phyloP scores from a whole-genome alignment of 2,329 filamentous ascomycete species.

The Claviceps sp. region DNA sequence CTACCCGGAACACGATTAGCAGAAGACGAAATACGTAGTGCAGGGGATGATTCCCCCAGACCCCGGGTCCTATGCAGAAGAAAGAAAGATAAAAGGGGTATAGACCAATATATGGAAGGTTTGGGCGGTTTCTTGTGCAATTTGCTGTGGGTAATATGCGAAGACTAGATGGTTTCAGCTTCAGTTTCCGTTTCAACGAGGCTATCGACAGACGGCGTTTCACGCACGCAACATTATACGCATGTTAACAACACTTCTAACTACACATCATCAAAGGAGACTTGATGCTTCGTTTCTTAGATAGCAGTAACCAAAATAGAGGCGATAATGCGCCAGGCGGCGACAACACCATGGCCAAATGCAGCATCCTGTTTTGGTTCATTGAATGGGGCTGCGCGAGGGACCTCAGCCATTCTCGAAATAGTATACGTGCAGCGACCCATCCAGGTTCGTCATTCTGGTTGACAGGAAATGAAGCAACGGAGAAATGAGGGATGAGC shows the following conservation, averaged over 20 bases:
- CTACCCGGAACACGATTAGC: background rate
- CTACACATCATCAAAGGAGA: slow-evolving; percentile 1
- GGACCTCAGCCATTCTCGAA: background rate
- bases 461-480: background rate
- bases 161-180: background rate
- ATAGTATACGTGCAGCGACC: background rate
- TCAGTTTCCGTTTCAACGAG: background rate
- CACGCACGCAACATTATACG: background rate
- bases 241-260: background rate
- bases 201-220: background rate
- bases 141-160: slow-evolving; percentile 2
- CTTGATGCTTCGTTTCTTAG: slow-evolving; percentile 3
- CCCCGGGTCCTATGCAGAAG: background rate
- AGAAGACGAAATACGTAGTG: no score
- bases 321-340: slow-evolving; percentile 1
- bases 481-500: background rate
- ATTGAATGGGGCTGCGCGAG: background rate
- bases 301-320: slow-evolving; percentile 5
- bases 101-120: background rate
- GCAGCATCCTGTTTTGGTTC: background rate
- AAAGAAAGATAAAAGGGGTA: background rate
- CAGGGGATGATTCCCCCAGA: background rate
- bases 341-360: background rate
- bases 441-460: background rate
- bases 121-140: slow-evolving; percentile 1